A percentile compares a stretch with the other conserved stretches of the same genome.
phyloP scores from a whole-genome alignment of 2,329 filamentous ascomycete species.

The Aspergillus flavus region DNA sequence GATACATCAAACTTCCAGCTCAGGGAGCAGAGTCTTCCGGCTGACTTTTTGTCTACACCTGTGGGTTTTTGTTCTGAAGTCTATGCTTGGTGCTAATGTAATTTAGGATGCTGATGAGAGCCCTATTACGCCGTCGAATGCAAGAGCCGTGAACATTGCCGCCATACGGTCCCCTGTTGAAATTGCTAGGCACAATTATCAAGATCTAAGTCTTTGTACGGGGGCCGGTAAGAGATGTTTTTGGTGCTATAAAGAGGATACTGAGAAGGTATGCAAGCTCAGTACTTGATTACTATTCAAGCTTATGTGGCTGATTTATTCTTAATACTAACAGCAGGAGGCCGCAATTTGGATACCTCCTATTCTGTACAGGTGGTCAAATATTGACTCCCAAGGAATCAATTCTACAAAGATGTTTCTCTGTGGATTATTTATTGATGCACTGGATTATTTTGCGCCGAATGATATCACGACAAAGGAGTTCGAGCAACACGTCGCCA shows the following conservation, averaged over 20 bases:
- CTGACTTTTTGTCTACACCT: neutral
- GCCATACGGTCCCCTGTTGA: neutral
- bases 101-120: neutral
- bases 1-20: constrained; percentile 10
- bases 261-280: neutral
- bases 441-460: constrained; percentile 11
- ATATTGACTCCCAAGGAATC: constrained; percentile 32
- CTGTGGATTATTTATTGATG: constrained; percentile 29
- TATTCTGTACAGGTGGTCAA: constrained; percentile 39
- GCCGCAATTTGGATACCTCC: constrained; percentile 20
- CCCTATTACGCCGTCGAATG: neutral
- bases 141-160: neutral
- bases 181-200: neutral
- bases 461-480: constrained; percentile 15
- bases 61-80: neutral
- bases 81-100: neutral
- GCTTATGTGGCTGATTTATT: neutral
- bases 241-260: constrained; percentile 25
- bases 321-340: neutral
- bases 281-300: neutral
- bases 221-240: constrained; percentile 25
- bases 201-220: constrained; percentile 14
- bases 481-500: constrained; percentile 25
- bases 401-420: constrained; percentile 29
- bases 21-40: neutral